phyloP scores from a whole-genome alignment of 306 rosid genomes.

The Trichosanthes cucumerina region DNA sequence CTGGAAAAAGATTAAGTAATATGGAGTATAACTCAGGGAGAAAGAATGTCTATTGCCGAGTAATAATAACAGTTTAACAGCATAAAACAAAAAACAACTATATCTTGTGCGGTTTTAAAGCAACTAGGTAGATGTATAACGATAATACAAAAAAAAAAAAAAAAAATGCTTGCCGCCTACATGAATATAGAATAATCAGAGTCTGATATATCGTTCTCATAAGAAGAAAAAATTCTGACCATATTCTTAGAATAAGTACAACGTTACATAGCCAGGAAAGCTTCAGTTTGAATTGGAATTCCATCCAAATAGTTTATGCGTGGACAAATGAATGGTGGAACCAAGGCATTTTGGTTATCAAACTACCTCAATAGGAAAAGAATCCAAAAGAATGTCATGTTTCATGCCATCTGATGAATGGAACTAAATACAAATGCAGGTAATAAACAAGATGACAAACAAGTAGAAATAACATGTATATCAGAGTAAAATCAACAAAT shows the following conservation, averaged over 20 bases:
- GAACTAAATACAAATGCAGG: neutral
- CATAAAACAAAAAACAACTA: neutral
- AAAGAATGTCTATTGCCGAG: neutral
- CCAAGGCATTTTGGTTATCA: neutral
- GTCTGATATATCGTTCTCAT: neutral
- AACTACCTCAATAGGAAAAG: neutral
- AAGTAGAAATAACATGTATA: neutral
- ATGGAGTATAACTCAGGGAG: neutral
- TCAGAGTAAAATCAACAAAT: neutral
- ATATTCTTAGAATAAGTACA: neutral
- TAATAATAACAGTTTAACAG: neutral
- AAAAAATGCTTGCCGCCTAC: neutral
- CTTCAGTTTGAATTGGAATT: neutral
- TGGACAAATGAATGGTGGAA: neutral
- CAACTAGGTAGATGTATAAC: neutral
- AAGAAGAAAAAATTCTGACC: neutral
- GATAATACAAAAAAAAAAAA: neutral
- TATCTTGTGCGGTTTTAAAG: neutral
- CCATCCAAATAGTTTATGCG: neutral
- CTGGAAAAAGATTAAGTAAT: slow-evolving; percentile 28
- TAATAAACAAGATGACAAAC: neutral
- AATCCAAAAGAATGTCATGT: neutral
- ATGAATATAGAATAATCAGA: neutral
- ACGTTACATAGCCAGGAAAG: neutral
- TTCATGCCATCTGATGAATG: neutral